Evolutionary conservation across 83 land plant genomes (phyloP), one percentile per base, ranked within the genome.

Genomic region (Picea mariana): DNA sequence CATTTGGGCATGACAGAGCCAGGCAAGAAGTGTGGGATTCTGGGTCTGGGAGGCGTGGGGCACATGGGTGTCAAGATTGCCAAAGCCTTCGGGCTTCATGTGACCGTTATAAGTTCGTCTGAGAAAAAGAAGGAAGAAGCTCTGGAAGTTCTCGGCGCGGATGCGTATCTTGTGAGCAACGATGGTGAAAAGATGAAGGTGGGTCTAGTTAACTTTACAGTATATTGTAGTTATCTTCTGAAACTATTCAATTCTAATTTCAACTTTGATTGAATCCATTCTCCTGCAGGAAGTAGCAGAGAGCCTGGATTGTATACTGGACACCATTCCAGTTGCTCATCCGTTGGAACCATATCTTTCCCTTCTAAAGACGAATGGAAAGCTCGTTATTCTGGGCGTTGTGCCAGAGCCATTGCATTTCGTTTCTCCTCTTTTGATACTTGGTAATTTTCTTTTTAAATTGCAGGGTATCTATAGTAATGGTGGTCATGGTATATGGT

Each of bases 41-140:
- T 95, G 58, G 99, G 99, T n/a, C 88, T 97, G 0, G 99, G 99
- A n/a, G 99, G 99, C 13, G 91, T 96, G 5, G 99, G 99, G 0
- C 98, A 95, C 87, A 90, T 97, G 96, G 99, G 91, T 8, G 99
- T 96, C 76, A 92, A 91, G 87, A 86, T 97, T 44, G 99, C 93
- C 75, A 96, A 94, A 86, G 97, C 99, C 17, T 88, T 97, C 82
- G 99, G 99, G 16, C 92, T 94, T 72, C 92, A 94, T 71, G 99
- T 97, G 67, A 94, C 99, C 2, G 94, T 93, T 5, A 92, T 97
- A 58, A 97, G 99, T 84, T 93, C 99, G 7, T 95, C 98, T 4
- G 83, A 89, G 66, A 90, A 78, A 75, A 97, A 97, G 82, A 86
- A 83, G 52, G 81, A 34, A 7, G 99, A 97, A 84, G 99, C 99